phyloP scores from a whole-genome alignment of 192 early-diverging fungal genomes.

The Piromyces sp. region DNA sequence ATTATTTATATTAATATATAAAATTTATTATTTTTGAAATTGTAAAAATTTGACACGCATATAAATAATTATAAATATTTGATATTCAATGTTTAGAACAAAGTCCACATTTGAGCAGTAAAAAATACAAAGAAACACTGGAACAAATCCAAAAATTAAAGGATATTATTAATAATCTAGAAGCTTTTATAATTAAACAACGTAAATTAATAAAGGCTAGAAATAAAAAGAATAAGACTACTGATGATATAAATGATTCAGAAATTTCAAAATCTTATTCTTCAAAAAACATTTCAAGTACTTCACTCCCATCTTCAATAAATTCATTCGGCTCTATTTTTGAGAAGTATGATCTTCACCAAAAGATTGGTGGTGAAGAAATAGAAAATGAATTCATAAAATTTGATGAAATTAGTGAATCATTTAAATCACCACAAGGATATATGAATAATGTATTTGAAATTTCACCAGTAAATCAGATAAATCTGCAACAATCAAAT shows the following conservation, averaged over 20 bases:
- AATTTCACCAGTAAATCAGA: neutral
- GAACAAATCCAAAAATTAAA: neutral
- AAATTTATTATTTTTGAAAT: too few species aligned
- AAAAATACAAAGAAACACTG: neutral
- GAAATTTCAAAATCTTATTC: neutral
- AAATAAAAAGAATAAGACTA: neutral
- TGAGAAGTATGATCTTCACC: neutral
- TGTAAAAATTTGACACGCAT: too few species aligned
- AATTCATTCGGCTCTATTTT: neutral
- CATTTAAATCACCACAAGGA: neutral
- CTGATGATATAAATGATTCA: neutral
- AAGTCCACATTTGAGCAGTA: neutral
- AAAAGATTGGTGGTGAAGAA: neutral
- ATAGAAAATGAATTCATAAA: neutral
- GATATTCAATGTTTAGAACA: neutral
- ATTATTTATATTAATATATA: too few species aligned
- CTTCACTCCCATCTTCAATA: neutral
- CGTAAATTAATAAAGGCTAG: neutral
- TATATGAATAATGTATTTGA: too few species aligned
- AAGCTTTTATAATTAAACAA: neutral
- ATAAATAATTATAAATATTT: too few species aligned
- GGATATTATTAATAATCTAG: neutral
- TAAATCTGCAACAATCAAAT: too few species aligned
- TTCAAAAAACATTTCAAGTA: neutral
- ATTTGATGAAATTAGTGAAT: neutral